A percentile compares a stretch with the other conserved stretches of the same genome.
Evolutionary conservation across 2,329 filamentous ascomycete genomes (phyloP).

Genomic region (Cordyceps farinosa): DNA sequence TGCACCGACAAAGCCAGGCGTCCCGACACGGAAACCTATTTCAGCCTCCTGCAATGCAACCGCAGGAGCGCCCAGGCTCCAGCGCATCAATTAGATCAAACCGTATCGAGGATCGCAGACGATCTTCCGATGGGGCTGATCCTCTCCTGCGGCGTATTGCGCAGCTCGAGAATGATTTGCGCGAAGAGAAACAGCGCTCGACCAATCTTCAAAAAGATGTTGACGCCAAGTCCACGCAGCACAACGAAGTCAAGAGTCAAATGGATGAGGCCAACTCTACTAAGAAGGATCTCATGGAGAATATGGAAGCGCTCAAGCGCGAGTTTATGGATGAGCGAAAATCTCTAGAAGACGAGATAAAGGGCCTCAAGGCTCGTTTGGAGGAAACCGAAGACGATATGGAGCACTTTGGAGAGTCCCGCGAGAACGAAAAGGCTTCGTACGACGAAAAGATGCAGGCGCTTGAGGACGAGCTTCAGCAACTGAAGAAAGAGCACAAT

Average conservation of each 20-base stretch:
- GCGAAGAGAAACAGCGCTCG: constrained; percentile 65
- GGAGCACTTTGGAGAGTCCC: constrained; percentile 75
- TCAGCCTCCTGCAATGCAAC: constrained; percentile 43
- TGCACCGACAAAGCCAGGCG: constrained; percentile 74
- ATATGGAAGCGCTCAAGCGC: constrained; percentile 86
- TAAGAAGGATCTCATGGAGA: constrained; percentile 89
- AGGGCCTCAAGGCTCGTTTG: constrained; percentile 67
- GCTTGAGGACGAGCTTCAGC: constrained; percentile 69
- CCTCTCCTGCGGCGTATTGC: constrained; percentile 47
- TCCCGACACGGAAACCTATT: constrained; percentile 56
- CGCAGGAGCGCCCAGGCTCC: constrained; percentile 49
- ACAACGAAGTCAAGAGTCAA: constrained; percentile 61
- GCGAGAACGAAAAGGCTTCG: constrained; percentile 74
- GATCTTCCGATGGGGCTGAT: constrained; percentile 46
- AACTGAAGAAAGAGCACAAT: constrained; percentile 52
- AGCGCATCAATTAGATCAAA: constrained; percentile 46
- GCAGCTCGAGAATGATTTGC: constrained; percentile 75
- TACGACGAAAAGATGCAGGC: constrained; percentile 65
- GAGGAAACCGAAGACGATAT: constrained; percentile 93
- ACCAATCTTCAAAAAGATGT: constrained; percentile 68
- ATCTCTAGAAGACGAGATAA: constrained; percentile 76
- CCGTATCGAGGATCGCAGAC: constrained; percentile 42
- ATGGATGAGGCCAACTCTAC: constrained; percentile 86
- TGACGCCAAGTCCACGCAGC: constrained; percentile 51
- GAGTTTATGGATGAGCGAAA: constrained; percentile 86